Conservation (phyloP, 2,329 filamentous ascomycete genomes). For the Diaporthe sp. region DNA sequence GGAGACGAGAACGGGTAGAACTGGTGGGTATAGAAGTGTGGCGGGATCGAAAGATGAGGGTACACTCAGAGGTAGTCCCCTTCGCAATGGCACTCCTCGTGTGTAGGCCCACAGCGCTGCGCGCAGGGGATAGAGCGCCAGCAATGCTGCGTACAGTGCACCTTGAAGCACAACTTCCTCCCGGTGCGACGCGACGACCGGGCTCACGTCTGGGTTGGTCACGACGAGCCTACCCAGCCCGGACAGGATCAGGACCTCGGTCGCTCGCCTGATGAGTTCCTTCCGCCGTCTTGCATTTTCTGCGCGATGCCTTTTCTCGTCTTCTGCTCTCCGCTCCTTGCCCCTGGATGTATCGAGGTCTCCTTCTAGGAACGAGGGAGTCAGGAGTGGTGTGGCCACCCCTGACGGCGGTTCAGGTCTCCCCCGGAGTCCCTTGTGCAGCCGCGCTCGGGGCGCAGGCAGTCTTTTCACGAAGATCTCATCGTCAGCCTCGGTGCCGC, state of each 20-base stretch:
- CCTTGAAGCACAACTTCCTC: slow-evolving; percentile 59
- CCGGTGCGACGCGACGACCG: slow-evolving; percentile 61
- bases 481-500: slow-evolving; percentile 95
- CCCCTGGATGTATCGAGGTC: slow-evolving; percentile 48
- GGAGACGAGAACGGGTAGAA: slow-evolving; percentile 82
- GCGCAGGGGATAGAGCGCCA: slow-evolving; percentile 71
- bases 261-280: slow-evolving; percentile 65
- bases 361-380: slow-evolving; percentile 62
- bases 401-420: slow-evolving; percentile 68
- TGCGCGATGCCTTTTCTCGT: slow-evolving; percentile 36
- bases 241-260: slow-evolving; percentile 66
- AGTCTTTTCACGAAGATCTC: slow-evolving; percentile 89
- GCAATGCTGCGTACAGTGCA: slow-evolving; percentile 55
- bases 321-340: slow-evolving; percentile 40
- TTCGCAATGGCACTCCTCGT: slow-evolving; percentile 50
- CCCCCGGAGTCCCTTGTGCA: slow-evolving; percentile 83
- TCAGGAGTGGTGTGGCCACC: slow-evolving; percentile 67
- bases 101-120: slow-evolving; percentile 64
- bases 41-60: slow-evolving; percentile 90
- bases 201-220: slow-evolving; percentile 61
- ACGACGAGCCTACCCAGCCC: slow-evolving; percentile 63
- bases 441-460: slow-evolving; percentile 80
- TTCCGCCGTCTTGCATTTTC: slow-evolving; percentile 60
- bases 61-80: slow-evolving; percentile 60
- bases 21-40: slow-evolving; percentile 86